Conservation (phyloP, 768 basidiomycete species). For the Tylopilus rubrobrunneus region DNA sequence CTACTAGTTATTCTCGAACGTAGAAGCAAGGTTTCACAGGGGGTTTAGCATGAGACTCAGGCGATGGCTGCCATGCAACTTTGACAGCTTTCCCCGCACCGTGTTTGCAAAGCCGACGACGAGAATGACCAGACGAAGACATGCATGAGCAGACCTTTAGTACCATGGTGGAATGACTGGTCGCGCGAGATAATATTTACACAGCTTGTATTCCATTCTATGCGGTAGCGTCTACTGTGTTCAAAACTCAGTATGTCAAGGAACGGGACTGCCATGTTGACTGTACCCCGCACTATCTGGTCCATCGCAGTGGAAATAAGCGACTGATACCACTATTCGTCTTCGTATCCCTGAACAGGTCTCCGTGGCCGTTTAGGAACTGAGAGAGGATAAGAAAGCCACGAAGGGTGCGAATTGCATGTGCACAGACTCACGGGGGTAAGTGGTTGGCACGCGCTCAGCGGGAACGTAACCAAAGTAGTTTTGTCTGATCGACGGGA, state of each 20-base stretch:
- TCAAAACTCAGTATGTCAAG: not conserved
- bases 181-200: slow-evolving; percentile 6
- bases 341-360: slow-evolving; percentile 73
- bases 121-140: too few relatives aligned
- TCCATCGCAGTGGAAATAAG: not conserved
- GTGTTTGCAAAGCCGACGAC: too few relatives aligned
- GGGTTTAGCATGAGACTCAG: not conserved
- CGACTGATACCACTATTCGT: slow-evolving; percentile 33
- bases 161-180: not conserved
- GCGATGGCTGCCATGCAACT: not conserved
- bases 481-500: slow-evolving; percentile 75
- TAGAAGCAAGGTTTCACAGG: not conserved
- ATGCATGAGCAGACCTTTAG: too few relatives aligned
- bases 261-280: not conserved
- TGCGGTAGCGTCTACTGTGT: not conserved
- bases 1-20: not conserved
- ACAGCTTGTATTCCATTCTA: slow-evolving; percentile 4
- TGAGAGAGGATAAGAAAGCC: slow-evolving; percentile 24
- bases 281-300: slow-evolving; percentile 7
- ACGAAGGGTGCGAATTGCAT: not conserved
- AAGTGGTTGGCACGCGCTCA: slow-evolving; percentile 70
- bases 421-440: slow-evolving; percentile 58
- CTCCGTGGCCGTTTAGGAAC: slow-evolving; percentile 71
- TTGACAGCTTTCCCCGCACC: too few relatives aligned
- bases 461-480: slow-evolving; percentile 68